Percentiles rank a stretch among this genome's conserved stretches.
Conservation (phyloP, 306 rosid genomes). For the Medicago arabica region DNA sequence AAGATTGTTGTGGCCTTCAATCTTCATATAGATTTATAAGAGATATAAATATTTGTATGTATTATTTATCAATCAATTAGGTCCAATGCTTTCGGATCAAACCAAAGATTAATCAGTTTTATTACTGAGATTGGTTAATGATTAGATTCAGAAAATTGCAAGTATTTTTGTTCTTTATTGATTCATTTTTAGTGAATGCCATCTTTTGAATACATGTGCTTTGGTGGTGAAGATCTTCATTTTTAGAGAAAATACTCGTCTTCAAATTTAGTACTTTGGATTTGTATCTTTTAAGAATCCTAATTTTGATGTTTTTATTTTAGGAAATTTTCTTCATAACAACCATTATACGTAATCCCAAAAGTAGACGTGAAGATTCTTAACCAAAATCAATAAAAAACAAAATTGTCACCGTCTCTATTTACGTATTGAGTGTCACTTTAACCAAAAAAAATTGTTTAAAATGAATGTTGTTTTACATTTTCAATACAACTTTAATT, state of each 20-base stretch:
- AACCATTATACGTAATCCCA: background rate
- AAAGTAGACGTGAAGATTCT: background rate
- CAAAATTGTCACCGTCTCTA: too few relatives aligned
- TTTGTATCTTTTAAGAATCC: too few relatives aligned
- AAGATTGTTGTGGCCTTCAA: conserved; percentile 44
- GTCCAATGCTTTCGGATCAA: conserved; percentile 41
- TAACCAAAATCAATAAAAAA: too few relatives aligned
- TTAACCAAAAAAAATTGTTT: too few relatives aligned
- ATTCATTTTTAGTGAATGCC: background rate
- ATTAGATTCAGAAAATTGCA: conserved; percentile 21
- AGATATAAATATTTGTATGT: conserved; percentile 36
- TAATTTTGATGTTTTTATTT: too few relatives aligned
- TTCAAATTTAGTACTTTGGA: too few relatives aligned
- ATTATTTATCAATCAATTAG: conserved; percentile 35
- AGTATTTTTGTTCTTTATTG: conserved; percentile 32
- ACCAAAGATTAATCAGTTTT: conserved; percentile 33
- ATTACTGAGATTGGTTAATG: conserved; percentile 14
- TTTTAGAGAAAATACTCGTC: too few relatives aligned
- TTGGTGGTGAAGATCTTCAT: too few relatives aligned
- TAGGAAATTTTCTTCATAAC: too few relatives aligned
- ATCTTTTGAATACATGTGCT: background rate
- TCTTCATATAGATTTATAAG: conserved; percentile 37
- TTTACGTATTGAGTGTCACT: too few relatives aligned
- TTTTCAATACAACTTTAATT: too few relatives aligned
- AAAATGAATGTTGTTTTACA: too few relatives aligned